Evolutionary conservation across 2,329 filamentous ascomycete species (phyloP).

Genomic region (Scedosporium dehoogii): DNA sequence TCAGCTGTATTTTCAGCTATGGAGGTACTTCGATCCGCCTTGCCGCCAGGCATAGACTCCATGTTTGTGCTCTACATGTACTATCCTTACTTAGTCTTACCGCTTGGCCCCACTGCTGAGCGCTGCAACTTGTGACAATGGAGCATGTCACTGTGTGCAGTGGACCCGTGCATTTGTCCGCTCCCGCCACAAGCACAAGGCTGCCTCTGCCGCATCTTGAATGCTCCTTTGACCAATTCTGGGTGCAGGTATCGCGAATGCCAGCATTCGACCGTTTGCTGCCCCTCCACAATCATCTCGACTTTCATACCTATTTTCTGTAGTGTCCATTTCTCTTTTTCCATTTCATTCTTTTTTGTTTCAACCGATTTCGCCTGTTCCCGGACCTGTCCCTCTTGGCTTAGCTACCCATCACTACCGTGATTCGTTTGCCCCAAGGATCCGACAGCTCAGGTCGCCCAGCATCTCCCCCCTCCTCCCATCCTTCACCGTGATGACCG

Average conservation of each 20-base stretch:
- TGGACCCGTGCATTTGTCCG: no score
- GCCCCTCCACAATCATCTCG: background rate
- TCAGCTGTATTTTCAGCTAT: background rate
- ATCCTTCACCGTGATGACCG: constrained; percentile 7
- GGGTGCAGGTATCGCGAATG: background rate
- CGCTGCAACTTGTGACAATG: no score
- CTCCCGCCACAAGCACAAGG: background rate
- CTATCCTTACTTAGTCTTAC: no score
- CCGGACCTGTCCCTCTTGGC: background rate
- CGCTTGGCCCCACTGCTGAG: no score
- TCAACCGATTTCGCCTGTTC: background rate
- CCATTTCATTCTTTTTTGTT: background rate
- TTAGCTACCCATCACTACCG: background rate
- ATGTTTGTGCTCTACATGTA: no score
- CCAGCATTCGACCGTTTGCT: background rate
- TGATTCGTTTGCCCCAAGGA: background rate
- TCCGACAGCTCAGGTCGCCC: constrained; percentile 1
- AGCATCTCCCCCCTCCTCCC: constrained; percentile 9
- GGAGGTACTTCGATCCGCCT: background rate
- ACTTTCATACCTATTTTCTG: background rate
- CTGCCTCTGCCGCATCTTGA: background rate
- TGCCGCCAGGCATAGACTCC: no score
- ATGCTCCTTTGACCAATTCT: background rate
- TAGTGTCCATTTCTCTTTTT: background rate
- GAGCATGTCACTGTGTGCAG: no score